Percentiles rank a stretch among this genome's conserved stretches.
Evolutionary conservation across 2,329 filamentous ascomycete genomes (phyloP).

Genomic region (Phaeosphaeriaceae sp.): DNA sequence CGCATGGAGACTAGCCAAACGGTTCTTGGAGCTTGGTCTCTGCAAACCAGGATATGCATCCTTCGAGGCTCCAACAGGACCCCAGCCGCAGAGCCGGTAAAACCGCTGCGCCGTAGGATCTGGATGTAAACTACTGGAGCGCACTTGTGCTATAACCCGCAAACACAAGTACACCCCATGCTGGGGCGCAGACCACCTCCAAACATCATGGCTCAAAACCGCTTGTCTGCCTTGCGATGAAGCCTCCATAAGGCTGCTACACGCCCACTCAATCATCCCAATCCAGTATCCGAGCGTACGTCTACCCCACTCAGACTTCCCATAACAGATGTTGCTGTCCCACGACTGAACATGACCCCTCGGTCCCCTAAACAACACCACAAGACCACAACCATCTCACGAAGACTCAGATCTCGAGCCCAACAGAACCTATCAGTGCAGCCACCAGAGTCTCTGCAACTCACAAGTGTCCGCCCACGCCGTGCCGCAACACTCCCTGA

Average conservation of each 20-base stretch:
- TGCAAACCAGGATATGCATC: slow-evolving; percentile 42
- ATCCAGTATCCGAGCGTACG: slow-evolving; percentile 43
- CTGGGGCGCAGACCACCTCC: slow-evolving; percentile 43
- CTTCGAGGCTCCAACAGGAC: slow-evolving; percentile 49
- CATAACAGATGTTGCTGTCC: slow-evolving; percentile 37
- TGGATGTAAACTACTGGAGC: slow-evolving; percentile 29
- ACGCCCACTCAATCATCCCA: slow-evolving; percentile 29
- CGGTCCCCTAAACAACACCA: slow-evolving; percentile 37
- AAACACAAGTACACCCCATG: slow-evolving; percentile 44
- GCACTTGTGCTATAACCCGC: slow-evolving; percentile 41
- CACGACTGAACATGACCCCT: slow-evolving; percentile 44
- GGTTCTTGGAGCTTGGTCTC: slow-evolving; percentile 45
- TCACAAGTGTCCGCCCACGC: slow-evolving; percentile 37
- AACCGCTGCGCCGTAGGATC: slow-evolving; percentile 39
- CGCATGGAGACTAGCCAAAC: slow-evolving; percentile 43
- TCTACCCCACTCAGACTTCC: slow-evolving; percentile 41
- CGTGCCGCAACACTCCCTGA: slow-evolving; percentile 42
- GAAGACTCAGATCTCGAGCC: slow-evolving; percentile 41
- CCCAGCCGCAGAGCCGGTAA: slow-evolving; percentile 48
- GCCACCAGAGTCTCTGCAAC: slow-evolving; percentile 39
- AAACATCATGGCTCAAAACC: slow-evolving; percentile 33
- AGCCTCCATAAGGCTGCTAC: slow-evolving; percentile 41
- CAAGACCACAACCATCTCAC: slow-evolving; percentile 45
- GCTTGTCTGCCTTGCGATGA: slow-evolving; percentile 44
- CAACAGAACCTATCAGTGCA: slow-evolving; percentile 38